Evolutionary conservation across 441 rosid species (phyloP).

Genomic region (Pelargonium australe): DNA sequence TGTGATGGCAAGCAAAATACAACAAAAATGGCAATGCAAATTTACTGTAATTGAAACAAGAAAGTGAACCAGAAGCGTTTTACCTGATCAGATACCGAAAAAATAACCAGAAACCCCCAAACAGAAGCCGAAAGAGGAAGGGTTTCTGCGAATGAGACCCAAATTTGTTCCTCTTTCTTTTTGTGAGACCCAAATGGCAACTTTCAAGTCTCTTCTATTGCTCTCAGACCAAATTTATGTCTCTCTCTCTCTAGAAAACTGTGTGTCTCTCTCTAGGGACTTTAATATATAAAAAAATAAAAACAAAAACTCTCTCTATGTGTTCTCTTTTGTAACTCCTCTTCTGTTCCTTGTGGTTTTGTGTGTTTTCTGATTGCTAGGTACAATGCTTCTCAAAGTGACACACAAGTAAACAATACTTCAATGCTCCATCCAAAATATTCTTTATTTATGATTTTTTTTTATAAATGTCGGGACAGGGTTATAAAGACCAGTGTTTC

Average conservation of each 20-base stretch:
- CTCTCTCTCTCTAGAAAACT: not conserved
- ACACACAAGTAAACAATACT: not conserved
- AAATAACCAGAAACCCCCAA: not conserved
- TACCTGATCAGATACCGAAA: not conserved
- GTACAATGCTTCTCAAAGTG: not conserved
- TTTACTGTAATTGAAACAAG: not conserved
- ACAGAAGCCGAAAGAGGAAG: not conserved
- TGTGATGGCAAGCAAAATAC: not conserved
- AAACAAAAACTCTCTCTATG: not conserved
- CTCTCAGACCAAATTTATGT: not conserved
- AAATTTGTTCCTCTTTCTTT: not conserved
- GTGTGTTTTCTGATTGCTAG: not conserved
- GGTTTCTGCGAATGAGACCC: conserved; percentile 6
- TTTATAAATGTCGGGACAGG: no score
- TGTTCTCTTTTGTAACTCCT: not conserved
- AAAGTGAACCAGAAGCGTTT: not conserved
- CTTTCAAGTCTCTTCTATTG: not conserved
- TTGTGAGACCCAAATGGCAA: conserved; percentile 6
- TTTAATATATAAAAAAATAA: no score
- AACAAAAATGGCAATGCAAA: conserved; percentile 4
- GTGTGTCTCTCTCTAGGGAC: not conserved
- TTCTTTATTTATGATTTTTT: no score
- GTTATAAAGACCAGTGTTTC: no score
- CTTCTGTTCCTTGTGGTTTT: not conserved
- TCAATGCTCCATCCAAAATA: not conserved